phyloP scores from a whole-genome alignment of 306 rosid species.

The Cucumis melo region DNA sequence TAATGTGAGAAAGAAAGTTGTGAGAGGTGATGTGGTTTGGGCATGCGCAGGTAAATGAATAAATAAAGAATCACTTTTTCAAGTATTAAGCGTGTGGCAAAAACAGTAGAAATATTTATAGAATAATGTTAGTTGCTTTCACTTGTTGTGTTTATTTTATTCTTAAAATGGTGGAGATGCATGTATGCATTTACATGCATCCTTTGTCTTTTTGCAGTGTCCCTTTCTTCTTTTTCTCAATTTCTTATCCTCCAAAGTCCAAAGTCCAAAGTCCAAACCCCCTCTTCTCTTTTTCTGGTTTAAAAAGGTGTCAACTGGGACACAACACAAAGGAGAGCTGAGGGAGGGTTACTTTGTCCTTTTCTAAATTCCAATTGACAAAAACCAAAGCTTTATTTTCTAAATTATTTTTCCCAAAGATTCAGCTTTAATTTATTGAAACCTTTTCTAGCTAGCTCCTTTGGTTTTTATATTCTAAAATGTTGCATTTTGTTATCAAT shows the following conservation, averaged over 20 bases:
- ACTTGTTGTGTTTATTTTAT: neutral
- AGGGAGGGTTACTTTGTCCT: neutral
- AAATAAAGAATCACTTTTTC: neutral
- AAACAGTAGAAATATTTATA: too few species aligned
- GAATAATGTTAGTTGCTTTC: neutral
- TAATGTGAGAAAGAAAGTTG: too few species aligned
- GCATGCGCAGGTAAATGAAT: neutral
- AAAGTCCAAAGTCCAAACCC: too few species aligned
- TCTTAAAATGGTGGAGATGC: neutral
- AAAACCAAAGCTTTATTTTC: too few species aligned
- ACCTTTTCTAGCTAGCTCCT: too few species aligned
- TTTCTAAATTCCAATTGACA: neutral
- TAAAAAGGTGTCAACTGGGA: neutral
- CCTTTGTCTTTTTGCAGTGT: neutral
- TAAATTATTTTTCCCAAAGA: too few species aligned
- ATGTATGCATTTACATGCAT: neutral
- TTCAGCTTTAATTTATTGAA: too few species aligned
- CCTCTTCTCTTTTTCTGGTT: neutral
- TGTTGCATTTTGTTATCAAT: too few species aligned
- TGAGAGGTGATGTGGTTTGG: neutral
- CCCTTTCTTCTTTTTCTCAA: too few species aligned
- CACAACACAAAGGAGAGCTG: neutral
- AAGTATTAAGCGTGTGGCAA: neutral
- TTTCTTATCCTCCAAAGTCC: neutral
- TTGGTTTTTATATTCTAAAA: too few species aligned